Evolutionary conservation across 2,329 filamentous ascomycete genomes (phyloP).

Genomic region (Fusarium dimerum): DNA sequence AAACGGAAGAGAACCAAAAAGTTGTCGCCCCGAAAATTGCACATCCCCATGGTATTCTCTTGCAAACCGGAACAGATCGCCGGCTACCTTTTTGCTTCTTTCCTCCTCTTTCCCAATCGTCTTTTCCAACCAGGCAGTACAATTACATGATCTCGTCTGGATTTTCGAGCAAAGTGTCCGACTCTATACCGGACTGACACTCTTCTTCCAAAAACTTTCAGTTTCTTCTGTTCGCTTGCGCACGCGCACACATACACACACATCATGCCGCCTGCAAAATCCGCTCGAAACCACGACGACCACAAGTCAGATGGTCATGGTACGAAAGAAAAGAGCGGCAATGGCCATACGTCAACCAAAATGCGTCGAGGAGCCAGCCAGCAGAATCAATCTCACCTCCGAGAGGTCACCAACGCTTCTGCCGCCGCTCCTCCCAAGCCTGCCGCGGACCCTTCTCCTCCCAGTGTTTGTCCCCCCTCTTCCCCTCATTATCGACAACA

Average conservation of each 20-base stretch:
- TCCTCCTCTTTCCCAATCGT: background rate
- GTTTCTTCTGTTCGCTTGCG: background rate
- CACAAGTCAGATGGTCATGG: slow-evolving; percentile 43
- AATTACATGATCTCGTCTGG: no score
- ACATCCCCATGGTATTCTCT: background rate
- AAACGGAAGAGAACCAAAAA: no score
- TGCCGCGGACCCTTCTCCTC: slow-evolving; percentile 32
- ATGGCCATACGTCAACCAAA: slow-evolving; percentile 50
- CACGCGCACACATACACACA: slow-evolving; percentile 3
- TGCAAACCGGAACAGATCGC: background rate
- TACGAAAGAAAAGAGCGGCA: slow-evolving; percentile 48
- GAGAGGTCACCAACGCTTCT: slow-evolving; percentile 45
- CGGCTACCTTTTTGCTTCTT: background rate
- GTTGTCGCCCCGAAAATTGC: background rate
- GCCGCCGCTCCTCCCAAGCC: slow-evolving; percentile 35
- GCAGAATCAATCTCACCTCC: slow-evolving; percentile 47
- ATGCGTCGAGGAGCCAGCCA: slow-evolving; percentile 57
- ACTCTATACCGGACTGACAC: background rate
- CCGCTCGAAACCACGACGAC: slow-evolving; percentile 49
- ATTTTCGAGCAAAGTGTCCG: no score
- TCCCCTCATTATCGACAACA: slow-evolving; percentile 1
- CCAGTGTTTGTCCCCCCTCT: slow-evolving; percentile 34
- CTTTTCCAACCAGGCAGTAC: background rate
- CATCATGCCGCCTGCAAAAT: slow-evolving; percentile 49
- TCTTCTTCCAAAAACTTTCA: slow-evolving; percentile 2